Evolutionary conservation across 78 protist species (phyloP), one percentile per base, ranked within the genome.

Genomic region (Carpediemonas membranifera): DNA sequence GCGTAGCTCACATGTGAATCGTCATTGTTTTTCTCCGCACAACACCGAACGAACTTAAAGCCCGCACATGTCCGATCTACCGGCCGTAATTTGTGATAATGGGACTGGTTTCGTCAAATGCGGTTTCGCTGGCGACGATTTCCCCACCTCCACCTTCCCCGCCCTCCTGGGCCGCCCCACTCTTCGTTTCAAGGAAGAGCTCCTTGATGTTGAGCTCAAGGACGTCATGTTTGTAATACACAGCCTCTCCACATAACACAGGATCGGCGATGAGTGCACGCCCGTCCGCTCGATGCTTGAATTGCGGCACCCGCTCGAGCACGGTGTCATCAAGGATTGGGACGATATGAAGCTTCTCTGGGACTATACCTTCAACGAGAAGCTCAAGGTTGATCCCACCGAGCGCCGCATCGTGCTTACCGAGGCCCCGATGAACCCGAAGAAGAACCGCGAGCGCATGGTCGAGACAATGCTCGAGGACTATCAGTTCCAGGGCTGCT

Each of bases 261-360:
- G n/a, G 44, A 86, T 92, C 33, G 99, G 99, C 31, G 95, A 94
- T n/a, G 98, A 91, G 58, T 83, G 89, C 0, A 47, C 84, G 11
- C 74, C 61, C 28, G 39, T 76, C 35, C 81, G 98, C 24, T 36
- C 87, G 3, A 66, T 73, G 80, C 87, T 95, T 13, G 86, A 95
- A 63, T 54, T 87, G 28, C 71, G 68, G 33, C 87, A 93, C 62
- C 98, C 98, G 13, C 53, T 96, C 44, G 90, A 84, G 30, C 86
- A 93, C 70, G 99, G 99, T 35, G 85, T 91, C 64, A 76, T 96
- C n/a, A 77, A 68, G 28, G 56, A 79, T 73, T 94, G 98, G 98
- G 92, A 84, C 9, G 94, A 90, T 79, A 79, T 87, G 87, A 36
- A 44, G 44, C 66, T 68, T 34, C 76, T 92, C 13, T 93, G 92